Evolutionary conservation across 2,329 filamentous ascomycete genomes (phyloP), one percentile per base, ranked within the genome.

Genomic region (Knoxdaviesia capensis): DNA sequence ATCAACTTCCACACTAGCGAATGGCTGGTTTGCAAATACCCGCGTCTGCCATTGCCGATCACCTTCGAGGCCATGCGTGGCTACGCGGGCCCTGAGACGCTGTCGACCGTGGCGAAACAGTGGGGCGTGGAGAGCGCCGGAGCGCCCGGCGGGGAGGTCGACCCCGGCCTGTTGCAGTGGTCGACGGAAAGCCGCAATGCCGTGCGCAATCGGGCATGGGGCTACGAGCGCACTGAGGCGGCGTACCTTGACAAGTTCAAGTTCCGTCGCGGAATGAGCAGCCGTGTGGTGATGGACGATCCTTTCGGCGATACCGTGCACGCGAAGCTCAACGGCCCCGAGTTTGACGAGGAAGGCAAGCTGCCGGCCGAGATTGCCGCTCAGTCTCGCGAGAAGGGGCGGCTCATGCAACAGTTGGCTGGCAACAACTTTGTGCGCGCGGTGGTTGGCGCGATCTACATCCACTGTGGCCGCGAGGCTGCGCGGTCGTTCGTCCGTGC

Each of bases 101-200:
- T 96, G 39, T 65, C 77, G 41, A 66, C 76, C 20, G 71, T 96
- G 49, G 75, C 82, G 10, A 66, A 70, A 47, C 81, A 90, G 62
- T 98, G 90, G 90, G 90, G 90, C 61, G 76, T 96, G 10, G 88
- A 96, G 57, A 63, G 68, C 37, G 88, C 84, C n/a, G 83, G 81
- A 7, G 79, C 76, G 20, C 90, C 90, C 1, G 90, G 88, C 41
- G 74, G 74, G 45, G 88, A 96, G 62, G 87, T 96, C 43, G 90
- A 98, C 56, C 79, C 87, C 0, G 90, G 88, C 5, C 66, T 93
- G 42, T 66, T 98, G 46, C 90, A 96, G 56, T 93, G 86, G 66
- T 63, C 62, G 60, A 61, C 61, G 55, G 59, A 68, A 42, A 51
- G 62, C 5, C 54, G 61, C 10, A 64, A 66, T 20, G 53, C 64